Evolutionary conservation across 345 rosid species (phyloP), one percentile per base, ranked within the genome.

Genomic region (Cochlearia excelsa): DNA sequence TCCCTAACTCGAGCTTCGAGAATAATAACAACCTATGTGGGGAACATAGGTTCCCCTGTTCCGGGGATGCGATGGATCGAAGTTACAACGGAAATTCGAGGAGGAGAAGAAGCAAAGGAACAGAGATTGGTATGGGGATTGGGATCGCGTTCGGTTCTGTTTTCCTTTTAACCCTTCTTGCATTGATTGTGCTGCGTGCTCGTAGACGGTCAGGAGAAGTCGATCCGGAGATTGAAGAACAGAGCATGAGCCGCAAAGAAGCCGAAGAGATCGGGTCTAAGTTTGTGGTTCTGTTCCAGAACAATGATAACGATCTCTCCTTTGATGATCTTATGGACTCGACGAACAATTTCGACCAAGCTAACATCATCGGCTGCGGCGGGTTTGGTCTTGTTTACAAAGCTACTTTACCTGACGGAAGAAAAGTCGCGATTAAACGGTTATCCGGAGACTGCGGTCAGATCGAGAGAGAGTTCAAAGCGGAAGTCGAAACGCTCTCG

Each of bases 371-470:
- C 2, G 97, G 97, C 8, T 89, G 97, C 37, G 92, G 97, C 2
- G 97, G 97, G 41, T 89, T 89, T 31, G 97, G 97, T 57, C 73
- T 89, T 63, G 97, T 89, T 59, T 89, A 86, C 73, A 86, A 61
- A 70, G 95, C 92, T 37, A 70, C 63, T 27, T 81, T 89, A 35
- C 86, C 86, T 0, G 87, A 84, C 38, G 90, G 92, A 6, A 75
- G 66, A 11, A 79, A 84, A 67, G 81, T 84, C 3, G 97, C 97
- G 2, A 79, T 89, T 31, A 89, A 89, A 71, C 75, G 86, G 65
- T 86, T 89, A 10, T 84, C 97, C 0, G 90, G 90, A 38, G 97
- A 89, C 48, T 89, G 86, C 43, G 86, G 92, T 52, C 92, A 89
- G 70, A 79, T 86, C 77, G 97, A 89, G 8, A 81, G 95, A 63